Conservation (phyloP, 2,329 filamentous ascomycete species). For the Fusarium sp. region DNA sequence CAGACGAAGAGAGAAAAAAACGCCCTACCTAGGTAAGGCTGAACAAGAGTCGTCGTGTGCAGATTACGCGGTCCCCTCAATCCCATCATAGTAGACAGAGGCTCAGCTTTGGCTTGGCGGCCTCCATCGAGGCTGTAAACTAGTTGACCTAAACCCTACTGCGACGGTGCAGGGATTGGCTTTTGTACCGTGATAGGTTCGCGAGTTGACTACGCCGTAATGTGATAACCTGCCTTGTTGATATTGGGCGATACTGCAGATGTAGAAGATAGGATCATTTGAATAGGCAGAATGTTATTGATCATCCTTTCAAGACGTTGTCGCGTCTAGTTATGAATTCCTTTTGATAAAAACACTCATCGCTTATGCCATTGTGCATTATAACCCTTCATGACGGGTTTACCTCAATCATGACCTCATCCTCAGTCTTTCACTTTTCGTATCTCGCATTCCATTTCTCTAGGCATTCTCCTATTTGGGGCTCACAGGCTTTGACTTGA, state of each 20-base stretch:
- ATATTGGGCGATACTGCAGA: neutral
- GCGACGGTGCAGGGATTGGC: neutral
- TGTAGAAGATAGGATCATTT: neutral
- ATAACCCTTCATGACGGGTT: neutral
- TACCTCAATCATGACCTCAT: neutral
- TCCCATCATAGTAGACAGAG: constrained; percentile 18
- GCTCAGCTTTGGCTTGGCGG: constrained; percentile 26
- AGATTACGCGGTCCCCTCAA: constrained; percentile 26
- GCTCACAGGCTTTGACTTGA: neutral
- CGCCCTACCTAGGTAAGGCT: constrained; percentile 18
- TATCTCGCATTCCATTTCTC: neutral
- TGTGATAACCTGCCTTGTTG: constrained; percentile 7
- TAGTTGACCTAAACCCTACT: neutral
- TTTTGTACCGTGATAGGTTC: constrained; percentile 7
- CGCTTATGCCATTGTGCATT: constrained; percentile 33
- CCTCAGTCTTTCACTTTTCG: neutral
- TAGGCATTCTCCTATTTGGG: neutral
- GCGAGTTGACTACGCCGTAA: constrained; percentile 1
- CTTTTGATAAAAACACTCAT: neutral
- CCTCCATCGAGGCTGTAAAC: constrained; percentile 28
- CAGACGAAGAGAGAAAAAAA: neutral
- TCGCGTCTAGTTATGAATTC: constrained; percentile 1
- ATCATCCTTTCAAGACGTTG: neutral
- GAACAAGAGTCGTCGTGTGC: constrained; percentile 28
- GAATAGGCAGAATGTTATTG: neutral